phyloP scores from a whole-genome alignment of 2,329 filamentous ascomycete genomes.

The Verticillium nubilum region DNA sequence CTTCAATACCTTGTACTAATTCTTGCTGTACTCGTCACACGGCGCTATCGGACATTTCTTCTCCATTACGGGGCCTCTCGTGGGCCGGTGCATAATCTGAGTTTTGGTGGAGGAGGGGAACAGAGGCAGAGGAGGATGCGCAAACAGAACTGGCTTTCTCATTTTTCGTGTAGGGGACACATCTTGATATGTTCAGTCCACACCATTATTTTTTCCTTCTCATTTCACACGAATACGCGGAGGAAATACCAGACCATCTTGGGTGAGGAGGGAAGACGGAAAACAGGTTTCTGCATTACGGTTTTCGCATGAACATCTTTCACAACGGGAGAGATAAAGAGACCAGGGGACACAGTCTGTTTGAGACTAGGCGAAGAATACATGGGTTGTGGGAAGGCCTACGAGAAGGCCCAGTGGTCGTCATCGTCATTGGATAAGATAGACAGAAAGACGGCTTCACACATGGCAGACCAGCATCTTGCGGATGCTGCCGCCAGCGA shows the following conservation, averaged over 20 bases:
- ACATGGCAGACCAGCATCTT: background rate
- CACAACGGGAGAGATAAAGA: background rate
- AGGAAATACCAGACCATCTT: conserved; percentile 1
- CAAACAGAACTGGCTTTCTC: background rate
- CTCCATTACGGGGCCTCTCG: background rate
- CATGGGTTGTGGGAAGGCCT: background rate
- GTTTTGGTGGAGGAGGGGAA: background rate
- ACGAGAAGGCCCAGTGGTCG: background rate
- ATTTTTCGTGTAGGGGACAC: background rate
- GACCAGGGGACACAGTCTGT: background rate
- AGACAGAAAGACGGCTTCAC: background rate
- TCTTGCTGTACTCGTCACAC: background rate
- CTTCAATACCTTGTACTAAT: conserved; percentile 2
- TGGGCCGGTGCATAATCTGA: background rate
- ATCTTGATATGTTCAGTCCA: background rate
- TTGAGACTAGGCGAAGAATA: background rate
- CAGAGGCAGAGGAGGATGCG: background rate
- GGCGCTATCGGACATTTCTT: background rate
- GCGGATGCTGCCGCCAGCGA: background rate
- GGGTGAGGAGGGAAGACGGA: background rate
- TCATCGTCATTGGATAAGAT: background rate
- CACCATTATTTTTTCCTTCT: background rate
- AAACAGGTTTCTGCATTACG: background rate
- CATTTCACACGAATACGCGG: background rate
- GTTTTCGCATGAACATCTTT: background rate